Evolutionary conservation across 768 basidiomycete genomes (phyloP), one percentile per base, ranked within the genome.

Genomic region (Punctularia strigosozonata): DNA sequence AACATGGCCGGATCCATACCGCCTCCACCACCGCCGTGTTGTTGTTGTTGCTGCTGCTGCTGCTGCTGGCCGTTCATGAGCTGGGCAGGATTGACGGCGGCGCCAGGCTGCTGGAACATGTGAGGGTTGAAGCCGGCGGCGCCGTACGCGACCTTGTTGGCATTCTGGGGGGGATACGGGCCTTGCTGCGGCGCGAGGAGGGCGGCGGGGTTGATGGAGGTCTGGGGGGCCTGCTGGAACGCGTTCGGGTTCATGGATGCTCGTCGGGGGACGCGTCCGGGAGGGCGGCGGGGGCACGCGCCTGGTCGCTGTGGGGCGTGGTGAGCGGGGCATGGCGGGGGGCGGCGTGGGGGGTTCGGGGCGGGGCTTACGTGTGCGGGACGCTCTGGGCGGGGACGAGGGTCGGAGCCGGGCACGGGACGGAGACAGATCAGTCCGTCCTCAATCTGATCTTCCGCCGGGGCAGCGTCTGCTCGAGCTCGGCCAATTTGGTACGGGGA

Each of bases 41-140:
- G 43, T 37, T 43, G 43, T 17, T 50, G 42, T 26, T 46, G 46
- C 25, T 40, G 41, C 25, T 42, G 48, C 31, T 36, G 43, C 19
- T 39, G 48, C 45, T 40, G 42, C 4, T 43, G 45, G 19, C 24
- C 40, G 24, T 46, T 47, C 35, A 41, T 47, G 19, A 33, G 51
- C 52, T 48, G 1, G 52, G 52, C 7, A 49, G 50, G 38, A 53
- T 50, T 10, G 52, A 47, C n/a, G 48, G 43, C 14, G 50, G 51
- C 22, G 51, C 39, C 40, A 39, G 14, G 32, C 32, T 36, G 33
- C 25, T 34, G 21, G 22, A 42, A 22, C 46, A 38, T 32, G 31
- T 31, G 20, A 14, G 41, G 43, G 39, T 39, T 43, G 43, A 51
- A 44, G 33, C 43, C 39, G 43, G 50, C 50, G 24, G 43, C 50